Base-by-base conservation (phyloP, 108 stramenopile genomes). In the Ochromonas danica region DNA sequence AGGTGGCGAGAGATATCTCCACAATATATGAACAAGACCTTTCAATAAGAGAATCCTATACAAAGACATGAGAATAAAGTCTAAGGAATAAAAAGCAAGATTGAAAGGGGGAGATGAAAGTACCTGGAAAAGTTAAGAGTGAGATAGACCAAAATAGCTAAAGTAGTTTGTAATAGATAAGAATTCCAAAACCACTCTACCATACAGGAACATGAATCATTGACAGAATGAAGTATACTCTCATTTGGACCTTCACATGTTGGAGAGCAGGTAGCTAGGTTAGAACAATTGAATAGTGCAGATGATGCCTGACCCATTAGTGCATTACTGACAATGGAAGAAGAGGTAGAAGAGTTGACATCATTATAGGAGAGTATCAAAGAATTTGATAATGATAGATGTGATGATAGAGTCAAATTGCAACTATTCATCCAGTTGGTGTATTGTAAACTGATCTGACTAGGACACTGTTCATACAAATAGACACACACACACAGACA, bases 171-270 rank as follows among this genome's bases (percentile, higher is more conserved):
- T 22, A 57, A 57, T 10, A 57, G 51, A 57, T 57, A 22, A 22
- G 51, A 10, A 22, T 57, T 57, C 51, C 51, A 57, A 57, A 57
- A 57, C 51, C 51, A 57, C 22, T 57, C 51, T 22, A 57, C 22
- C 17, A 10, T 10, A 57, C 51, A 57, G 17, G 22, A 17, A 22
- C 51, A 57, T 10, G 10, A 10, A 17, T 57, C 22, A 22, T 22
- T 57, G 10, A 10, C 17, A 10, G 17, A 22, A 17, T 57, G 51
- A 57, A 57, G 51, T 22, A 57, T 17, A 10, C 10, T 22, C 22
- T 57, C 51, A 57, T 57, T 57, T 10, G 51, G 51, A 17, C 51
- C 51, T 17, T 57, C 51, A 57, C 51, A 57, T 57, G 51, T 57
- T 10, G 22, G 51, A 22, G 10, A 22, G 22, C 51, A 57, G 17